Percentiles rank a stretch among this genome's conserved stretches.
These are phyloP conservation scores for Roridomyces roridus DNA, from an alignment of 768 basidiomycete genomes.

Conservation along the genomic window DNA sequence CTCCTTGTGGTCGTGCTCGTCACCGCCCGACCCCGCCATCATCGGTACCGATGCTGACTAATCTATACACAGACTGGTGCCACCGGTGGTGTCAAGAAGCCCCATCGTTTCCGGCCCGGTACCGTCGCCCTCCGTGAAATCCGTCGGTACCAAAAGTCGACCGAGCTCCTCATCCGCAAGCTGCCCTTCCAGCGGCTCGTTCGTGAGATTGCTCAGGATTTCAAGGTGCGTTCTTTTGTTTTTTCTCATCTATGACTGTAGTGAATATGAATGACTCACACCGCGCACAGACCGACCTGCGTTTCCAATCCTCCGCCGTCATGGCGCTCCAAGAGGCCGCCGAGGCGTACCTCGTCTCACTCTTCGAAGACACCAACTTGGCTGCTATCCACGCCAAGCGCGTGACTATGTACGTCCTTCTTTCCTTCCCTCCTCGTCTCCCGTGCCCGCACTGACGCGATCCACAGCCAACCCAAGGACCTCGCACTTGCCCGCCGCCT, in stretches of 20 bases:
- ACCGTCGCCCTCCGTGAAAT: conserved; percentile 99
- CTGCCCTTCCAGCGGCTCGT: conserved; percentile 99
- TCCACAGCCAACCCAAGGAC: conserved; percentile 81
- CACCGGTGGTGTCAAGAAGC: conserved; percentile 99
- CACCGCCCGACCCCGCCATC: conserved; percentile 14
- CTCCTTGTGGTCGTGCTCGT: conserved; percentile 28
- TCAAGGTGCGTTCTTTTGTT: conserved; percentile 91
- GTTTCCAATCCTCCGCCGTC: conserved; percentile 96
- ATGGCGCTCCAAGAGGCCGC: conserved; percentile 94
- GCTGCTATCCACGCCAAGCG: conserved; percentile 91
- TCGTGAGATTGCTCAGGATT: conserved; percentile 96
- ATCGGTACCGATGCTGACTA: no score
- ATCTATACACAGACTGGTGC: conserved; percentile 53
- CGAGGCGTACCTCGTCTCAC: conserved; percentile 86
- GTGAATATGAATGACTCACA: conserved; percentile 18
- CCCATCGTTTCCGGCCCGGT: conserved; percentile 95
- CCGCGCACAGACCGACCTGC: conserved; percentile 73
- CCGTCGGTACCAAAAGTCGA: conserved; percentile 97
- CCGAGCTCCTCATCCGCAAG: conserved; percentile 98
- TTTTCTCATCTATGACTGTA: no score
- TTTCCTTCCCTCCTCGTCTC: not conserved
- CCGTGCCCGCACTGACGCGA: conserved; percentile 21
- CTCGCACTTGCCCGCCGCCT: conserved; percentile 87
- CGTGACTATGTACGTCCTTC: conserved; percentile 34
- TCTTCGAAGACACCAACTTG: conserved; percentile 91